Conservation (phyloP, 495 filamentous ascomycete species). For the Penicillium lagena region DNA sequence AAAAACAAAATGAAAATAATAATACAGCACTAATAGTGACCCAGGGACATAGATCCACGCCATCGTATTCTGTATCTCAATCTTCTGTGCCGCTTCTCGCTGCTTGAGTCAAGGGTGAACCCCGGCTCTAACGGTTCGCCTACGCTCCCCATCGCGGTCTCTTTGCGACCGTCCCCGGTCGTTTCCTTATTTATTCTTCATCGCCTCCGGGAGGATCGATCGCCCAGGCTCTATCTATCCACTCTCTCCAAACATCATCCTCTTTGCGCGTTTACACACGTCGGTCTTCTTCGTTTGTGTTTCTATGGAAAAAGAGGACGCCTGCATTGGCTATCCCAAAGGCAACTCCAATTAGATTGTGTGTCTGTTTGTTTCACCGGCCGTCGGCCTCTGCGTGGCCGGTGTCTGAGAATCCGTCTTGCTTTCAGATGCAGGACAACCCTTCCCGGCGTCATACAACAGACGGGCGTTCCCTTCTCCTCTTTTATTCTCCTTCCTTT, state of each 20-base stretch:
- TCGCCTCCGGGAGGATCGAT: too few relatives aligned
- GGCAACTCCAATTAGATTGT: slow-evolving; percentile 3
- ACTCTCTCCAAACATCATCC: not conserved
- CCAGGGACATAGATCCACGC: slow-evolving; percentile 7
- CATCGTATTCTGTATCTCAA: slow-evolving; percentile 8
- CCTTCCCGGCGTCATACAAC: slow-evolving; percentile 6
- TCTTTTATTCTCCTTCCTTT: slow-evolving; percentile 13
- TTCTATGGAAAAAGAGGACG: too few relatives aligned
- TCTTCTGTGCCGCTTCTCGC: not conserved
- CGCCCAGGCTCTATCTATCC: not conserved
- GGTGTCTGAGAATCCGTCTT: slow-evolving; percentile 9
- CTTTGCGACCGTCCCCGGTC: too few relatives aligned
- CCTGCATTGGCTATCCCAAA: too few relatives aligned
- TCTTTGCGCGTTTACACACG: not conserved
- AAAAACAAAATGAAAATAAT: not conserved
- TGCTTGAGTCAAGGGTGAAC: too few relatives aligned
- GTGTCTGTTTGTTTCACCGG: slow-evolving; percentile 10
- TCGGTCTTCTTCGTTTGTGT: too few relatives aligned
- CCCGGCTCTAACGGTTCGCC: too few relatives aligned
- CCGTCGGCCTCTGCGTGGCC: not conserved
- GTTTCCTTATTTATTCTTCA: too few relatives aligned
- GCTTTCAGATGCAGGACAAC: slow-evolving; percentile 3
- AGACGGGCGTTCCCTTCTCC: slow-evolving; percentile 3
- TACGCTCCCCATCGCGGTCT: too few relatives aligned
- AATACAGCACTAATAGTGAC: slow-evolving; percentile 2